Conservation (phyloP, 129 eudicot species). For the Ambrosia trifida region DNA sequence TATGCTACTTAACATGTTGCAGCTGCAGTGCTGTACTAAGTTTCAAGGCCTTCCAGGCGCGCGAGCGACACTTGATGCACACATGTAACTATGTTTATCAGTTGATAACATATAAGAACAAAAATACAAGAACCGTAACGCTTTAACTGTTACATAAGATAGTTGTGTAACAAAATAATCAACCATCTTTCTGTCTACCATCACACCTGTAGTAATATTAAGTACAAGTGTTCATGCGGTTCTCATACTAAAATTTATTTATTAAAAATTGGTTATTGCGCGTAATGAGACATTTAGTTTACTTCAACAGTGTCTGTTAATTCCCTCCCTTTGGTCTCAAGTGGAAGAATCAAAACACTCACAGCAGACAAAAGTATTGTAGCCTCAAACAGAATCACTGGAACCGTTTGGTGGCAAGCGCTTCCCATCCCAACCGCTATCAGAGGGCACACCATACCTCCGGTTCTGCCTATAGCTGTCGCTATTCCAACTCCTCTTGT, state of each 20-base stretch:
- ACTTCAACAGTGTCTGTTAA: constrained; percentile 32
- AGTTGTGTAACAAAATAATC: too few relatives aligned
- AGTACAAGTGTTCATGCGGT: not conserved
- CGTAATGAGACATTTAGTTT: too few relatives aligned
- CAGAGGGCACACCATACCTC: constrained; percentile 79
- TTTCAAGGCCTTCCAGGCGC: constrained; percentile 70
- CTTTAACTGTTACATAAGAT: not conserved
- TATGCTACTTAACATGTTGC: constrained; percentile 48
- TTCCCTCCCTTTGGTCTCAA: constrained; percentile 63
- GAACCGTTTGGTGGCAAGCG: constrained; percentile 57
- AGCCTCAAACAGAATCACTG: constrained; percentile 53
- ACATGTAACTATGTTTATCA: constrained; percentile 76
- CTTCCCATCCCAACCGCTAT: constrained; percentile 62
- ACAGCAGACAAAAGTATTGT: constrained; percentile 43
- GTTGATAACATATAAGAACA: constrained; percentile 44
- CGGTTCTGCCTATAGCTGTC: constrained; percentile 61
- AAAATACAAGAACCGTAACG: not conserved
- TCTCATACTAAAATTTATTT: too few relatives aligned
- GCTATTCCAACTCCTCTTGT: constrained; percentile 70
- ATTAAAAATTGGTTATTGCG: too few relatives aligned
- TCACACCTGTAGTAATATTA: too few relatives aligned
- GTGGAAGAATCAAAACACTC: constrained; percentile 50
- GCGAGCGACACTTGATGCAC: constrained; percentile 80
- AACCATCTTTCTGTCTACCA: too few relatives aligned
- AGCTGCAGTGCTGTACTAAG: constrained; percentile 92